These are phyloP conservation scores for Corniculantispora saksenae DNA, from an alignment of 2,329 filamentous ascomycete species.

Conservation along the genomic window DNA sequence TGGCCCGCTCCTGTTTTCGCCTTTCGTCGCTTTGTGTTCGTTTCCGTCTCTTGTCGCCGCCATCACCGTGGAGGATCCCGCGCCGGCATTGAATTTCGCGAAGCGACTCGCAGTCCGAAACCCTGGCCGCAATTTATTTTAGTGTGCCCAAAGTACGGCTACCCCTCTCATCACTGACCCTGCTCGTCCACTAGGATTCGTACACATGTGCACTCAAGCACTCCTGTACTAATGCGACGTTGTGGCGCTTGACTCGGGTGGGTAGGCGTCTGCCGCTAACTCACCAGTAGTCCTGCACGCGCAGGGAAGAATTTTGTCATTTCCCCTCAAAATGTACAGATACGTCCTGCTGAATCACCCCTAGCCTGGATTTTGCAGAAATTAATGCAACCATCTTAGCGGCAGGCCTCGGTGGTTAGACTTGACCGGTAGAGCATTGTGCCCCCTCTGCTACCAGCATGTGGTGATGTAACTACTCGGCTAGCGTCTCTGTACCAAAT, in stretches of 20 bases:
- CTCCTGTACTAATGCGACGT: not conserved
- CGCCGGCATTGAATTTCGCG: not conserved
- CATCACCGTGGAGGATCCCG: not conserved
- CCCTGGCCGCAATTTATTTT: too few species aligned
- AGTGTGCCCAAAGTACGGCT: too few species aligned
- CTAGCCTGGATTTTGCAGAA: too few species aligned
- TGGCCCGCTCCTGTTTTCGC: not conserved
- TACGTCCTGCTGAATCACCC: not conserved
- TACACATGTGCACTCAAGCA: not conserved
- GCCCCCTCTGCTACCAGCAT: too few species aligned
- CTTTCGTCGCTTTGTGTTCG: not conserved
- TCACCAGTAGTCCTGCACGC: not conserved
- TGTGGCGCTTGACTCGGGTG: constrained; percentile 13
- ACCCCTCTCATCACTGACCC: too few species aligned
- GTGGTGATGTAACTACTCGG: too few species aligned
- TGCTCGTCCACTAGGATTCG: not conserved
- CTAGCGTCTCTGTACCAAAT: too few species aligned
- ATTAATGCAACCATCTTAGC: too few species aligned
- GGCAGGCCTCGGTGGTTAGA: too few species aligned
- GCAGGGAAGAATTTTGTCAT: not conserved
- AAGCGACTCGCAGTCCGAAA: not conserved
- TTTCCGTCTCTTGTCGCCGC: not conserved
- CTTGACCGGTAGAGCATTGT: too few species aligned
- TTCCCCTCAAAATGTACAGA: not conserved
- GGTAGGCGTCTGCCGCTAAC: not conserved